Evolutionary conservation across 192 early-diverging fungal genomes (phyloP), one percentile per base, ranked within the genome.

Genomic region (Coemansia sp.): DNA sequence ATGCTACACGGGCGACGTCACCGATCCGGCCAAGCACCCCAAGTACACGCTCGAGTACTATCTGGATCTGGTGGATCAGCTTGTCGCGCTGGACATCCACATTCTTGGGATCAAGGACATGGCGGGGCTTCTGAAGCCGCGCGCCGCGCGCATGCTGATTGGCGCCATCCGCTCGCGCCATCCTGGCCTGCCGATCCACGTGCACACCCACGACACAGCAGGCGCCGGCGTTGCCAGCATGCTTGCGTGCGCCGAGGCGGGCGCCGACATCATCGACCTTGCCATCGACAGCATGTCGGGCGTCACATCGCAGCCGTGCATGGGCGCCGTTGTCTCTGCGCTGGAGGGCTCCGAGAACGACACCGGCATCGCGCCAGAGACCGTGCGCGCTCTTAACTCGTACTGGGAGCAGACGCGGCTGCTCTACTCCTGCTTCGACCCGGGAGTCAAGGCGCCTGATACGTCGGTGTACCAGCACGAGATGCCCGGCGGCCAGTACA

Each of bases 401-500:
- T 98, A 98, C 87, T 98, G 96, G 96, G 93, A 95, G 83, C 96
- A 98, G 80, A 88, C 91, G 35, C 92, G 96, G 44, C 86, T 97
- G 68, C 83, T 97, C 35, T 98, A 98, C 88, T 94, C 94, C 71
- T 92, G 94, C 84, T 98, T 98, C 75, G 96, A 98, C 70, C 90
- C 94, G 30, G 92, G 92, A 66, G 89, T 97, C 69, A 91, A 92
- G 68, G 88, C 90, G 16, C 87, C 88, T 18, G 96, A 98, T 78
- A 91, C 95, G 3, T 91, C 91, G 21, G 95, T 98, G 16, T 98
- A 98, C 81, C 86, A 90, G 33, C 94, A 96, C 76, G 96, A 98
- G 86, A 96, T 98, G 96, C 95, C 94, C 56, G 94, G 96, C 65
- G 92, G 96, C 33, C 96, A 98, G 84, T 98, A 98, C 87, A 98